Percentiles rank a stretch among this genome's conserved stretches.
These are phyloP conservation scores for Heteromeles arbutifolia DNA, from an alignment of 306 rosid genomes.

Conservation along the genomic window DNA sequence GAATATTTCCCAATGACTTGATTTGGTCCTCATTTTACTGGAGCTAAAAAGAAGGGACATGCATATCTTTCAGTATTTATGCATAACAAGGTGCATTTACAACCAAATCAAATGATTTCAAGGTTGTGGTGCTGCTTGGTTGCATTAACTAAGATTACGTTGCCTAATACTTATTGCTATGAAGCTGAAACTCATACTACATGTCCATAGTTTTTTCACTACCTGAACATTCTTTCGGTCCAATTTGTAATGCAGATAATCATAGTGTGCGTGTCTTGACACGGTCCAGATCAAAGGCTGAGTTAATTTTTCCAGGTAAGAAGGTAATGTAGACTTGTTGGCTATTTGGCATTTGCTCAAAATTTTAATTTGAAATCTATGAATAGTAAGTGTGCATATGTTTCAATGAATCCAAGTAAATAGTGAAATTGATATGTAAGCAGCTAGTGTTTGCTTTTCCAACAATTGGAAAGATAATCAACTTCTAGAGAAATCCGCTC, in stretches of 20 bases:
- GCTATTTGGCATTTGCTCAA: slow-evolving; percentile 11
- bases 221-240: not conserved
- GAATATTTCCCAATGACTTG: not conserved
- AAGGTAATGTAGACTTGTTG: slow-evolving; percentile 59
- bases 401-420: not conserved
- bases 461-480: no score
- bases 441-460: not conserved
- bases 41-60: not conserved
- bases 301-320: slow-evolving; percentile 97
- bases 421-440: no score
- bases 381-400: not conserved
- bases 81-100: not conserved
- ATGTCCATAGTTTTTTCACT: not conserved
- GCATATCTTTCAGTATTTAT: not conserved
- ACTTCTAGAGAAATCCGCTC: not conserved
- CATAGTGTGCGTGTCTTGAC: slow-evolving; percentile 76
- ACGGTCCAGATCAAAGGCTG: slow-evolving; percentile 81
- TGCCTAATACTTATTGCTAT: slow-evolving; percentile 10
- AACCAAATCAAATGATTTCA: not conserved
- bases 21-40: not conserved
- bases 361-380: not conserved
- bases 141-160: slow-evolving; percentile 1
- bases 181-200: slow-evolving; percentile 4
- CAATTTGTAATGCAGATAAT: slow-evolving; percentile 49
- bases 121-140: slow-evolving; percentile 11